Percentiles rank a stretch among this genome's conserved stretches.
These are phyloP conservation scores for Pythium aristosporum DNA, from an alignment of 352 stramenopile species.

Conservation along the genomic window DNA sequence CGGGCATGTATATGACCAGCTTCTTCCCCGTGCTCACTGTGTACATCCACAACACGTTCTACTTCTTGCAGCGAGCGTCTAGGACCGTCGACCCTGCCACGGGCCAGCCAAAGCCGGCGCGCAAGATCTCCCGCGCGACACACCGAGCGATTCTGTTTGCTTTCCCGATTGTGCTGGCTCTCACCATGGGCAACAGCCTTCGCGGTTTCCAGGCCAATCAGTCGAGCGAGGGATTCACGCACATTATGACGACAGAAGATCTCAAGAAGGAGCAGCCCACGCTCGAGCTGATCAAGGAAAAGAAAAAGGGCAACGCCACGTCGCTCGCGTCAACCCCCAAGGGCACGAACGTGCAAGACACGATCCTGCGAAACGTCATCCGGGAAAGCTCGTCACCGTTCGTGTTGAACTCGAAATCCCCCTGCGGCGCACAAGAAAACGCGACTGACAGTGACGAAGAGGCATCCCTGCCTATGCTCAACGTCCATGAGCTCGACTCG, in stretches of 20 bases:
- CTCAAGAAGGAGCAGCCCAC: constrained; percentile 37
- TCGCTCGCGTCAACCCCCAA: background rate
- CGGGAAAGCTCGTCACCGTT: constrained; percentile 31
- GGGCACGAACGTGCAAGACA: constrained; percentile 20
- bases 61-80: constrained; percentile 27
- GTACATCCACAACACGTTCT: constrained; percentile 52
- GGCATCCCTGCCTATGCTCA: constrained; percentile 16
- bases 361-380: constrained; percentile 46
- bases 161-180: constrained; percentile 40
- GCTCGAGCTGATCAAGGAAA: constrained; percentile 31
- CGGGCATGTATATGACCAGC: constrained; percentile 36
- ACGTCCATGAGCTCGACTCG: constrained; percentile 39
- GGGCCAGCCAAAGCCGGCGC: constrained; percentile 10
- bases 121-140: background rate
- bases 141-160: constrained; percentile 31
- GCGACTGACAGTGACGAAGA: background rate
- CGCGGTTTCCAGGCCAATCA: constrained; percentile 47
- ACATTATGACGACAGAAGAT: constrained; percentile 42
- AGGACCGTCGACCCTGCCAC: background rate
- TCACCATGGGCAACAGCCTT: constrained; percentile 49
- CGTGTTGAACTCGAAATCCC: constrained; percentile 32
- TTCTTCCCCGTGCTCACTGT: constrained; percentile 41
- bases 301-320: constrained; percentile 16
- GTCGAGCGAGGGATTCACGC: constrained; percentile 46
- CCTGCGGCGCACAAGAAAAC: constrained; percentile 21